These are phyloP conservation scores for Cymbidium sinense DNA, from an alignment of 106 monocot species.

Conservation along the genomic window DNA sequence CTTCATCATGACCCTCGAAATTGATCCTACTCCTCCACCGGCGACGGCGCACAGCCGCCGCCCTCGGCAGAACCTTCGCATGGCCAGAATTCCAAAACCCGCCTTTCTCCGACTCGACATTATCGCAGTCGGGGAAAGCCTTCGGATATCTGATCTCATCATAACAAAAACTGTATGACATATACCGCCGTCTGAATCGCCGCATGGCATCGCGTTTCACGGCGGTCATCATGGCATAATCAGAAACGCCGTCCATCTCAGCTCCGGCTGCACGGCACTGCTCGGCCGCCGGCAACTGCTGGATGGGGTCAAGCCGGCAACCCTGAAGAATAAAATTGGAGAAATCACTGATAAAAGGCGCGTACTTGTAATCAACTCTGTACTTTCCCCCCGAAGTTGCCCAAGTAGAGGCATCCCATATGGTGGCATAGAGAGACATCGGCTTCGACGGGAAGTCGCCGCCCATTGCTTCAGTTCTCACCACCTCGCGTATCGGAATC, in stretches of 20 bases:
- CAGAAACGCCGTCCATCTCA: slow-evolving; percentile 11
- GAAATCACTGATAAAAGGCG: slow-evolving; percentile 41
- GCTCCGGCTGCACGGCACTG: slow-evolving; percentile 24
- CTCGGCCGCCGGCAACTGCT: slow-evolving; percentile 14
- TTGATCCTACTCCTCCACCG: not conserved
- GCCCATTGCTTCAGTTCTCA: slow-evolving; percentile 19
- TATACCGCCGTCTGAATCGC: slow-evolving; percentile 32
- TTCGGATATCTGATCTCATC: too few relatives aligned
- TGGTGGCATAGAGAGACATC: slow-evolving; percentile 50
- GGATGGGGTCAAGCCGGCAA: slow-evolving; percentile 39
- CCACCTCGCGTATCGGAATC: slow-evolving; percentile 39
- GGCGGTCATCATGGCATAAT: slow-evolving; percentile 29
- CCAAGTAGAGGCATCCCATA: slow-evolving; percentile 54
- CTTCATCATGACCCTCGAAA: not conserved
- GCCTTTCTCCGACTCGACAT: slow-evolving; percentile 25
- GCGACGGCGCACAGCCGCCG: not conserved
- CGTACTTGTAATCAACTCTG: slow-evolving; percentile 40
- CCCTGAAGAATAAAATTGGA: slow-evolving; percentile 41
- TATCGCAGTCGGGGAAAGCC: slow-evolving; percentile 37
- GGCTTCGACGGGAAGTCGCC: slow-evolving; percentile 54
- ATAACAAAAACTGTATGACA: slow-evolving; percentile 25
- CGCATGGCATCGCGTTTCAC: slow-evolving; percentile 34
- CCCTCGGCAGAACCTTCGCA: slow-evolving; percentile 14
- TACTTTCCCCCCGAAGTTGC: slow-evolving; percentile 43
- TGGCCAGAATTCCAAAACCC: slow-evolving; percentile 34